Evolutionary conservation across 2,329 filamentous ascomycete genomes (phyloP).

Genomic region (Talaromyces pinophilus): DNA sequence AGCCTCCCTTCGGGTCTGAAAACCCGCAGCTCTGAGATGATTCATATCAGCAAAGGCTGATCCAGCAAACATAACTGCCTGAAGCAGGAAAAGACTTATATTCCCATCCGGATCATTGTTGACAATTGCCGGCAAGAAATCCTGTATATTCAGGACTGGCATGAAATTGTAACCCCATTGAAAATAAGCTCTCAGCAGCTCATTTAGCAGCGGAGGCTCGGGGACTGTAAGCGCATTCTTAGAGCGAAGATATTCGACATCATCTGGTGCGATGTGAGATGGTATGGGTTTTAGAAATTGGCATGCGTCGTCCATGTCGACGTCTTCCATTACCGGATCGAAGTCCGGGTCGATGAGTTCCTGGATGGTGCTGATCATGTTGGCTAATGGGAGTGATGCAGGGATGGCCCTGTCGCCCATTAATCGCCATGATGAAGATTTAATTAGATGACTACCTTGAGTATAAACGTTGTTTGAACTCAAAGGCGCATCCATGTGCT

Average conservation of each 20-base stretch:
- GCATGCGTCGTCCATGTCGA: conserved; percentile 44
- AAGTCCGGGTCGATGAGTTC: conserved; percentile 43
- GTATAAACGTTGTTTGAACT: neutral
- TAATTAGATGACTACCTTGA: neutral
- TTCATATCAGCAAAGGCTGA: conserved; percentile 80
- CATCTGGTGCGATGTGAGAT: conserved; percentile 70
- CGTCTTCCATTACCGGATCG: conserved; percentile 38
- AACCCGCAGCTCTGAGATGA: conserved; percentile 71
- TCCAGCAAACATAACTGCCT: conserved; percentile 89
- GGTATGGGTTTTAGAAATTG: conserved; percentile 77
- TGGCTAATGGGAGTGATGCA: conserved; percentile 35
- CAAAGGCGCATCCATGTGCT: neutral
- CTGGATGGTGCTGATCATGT: conserved; percentile 42
- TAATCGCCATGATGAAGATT: conserved; percentile 19
- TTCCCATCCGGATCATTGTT: conserved; percentile 67
- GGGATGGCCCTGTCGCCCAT: conserved; percentile 34
- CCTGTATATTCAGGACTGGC: conserved; percentile 70
- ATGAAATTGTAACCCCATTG: conserved; percentile 89
- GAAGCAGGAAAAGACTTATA: conserved; percentile 79
- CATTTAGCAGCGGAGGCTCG: conserved; percentile 66
- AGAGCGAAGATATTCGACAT: conserved; percentile 73
- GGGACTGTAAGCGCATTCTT: conserved; percentile 80
- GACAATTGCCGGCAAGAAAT: conserved; percentile 56
- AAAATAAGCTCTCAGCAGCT: conserved; percentile 74
- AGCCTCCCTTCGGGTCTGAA: conserved; percentile 71